Conservation (phyloP, 1,284 basidiomycete genomes). For the Meira nashicola region DNA sequence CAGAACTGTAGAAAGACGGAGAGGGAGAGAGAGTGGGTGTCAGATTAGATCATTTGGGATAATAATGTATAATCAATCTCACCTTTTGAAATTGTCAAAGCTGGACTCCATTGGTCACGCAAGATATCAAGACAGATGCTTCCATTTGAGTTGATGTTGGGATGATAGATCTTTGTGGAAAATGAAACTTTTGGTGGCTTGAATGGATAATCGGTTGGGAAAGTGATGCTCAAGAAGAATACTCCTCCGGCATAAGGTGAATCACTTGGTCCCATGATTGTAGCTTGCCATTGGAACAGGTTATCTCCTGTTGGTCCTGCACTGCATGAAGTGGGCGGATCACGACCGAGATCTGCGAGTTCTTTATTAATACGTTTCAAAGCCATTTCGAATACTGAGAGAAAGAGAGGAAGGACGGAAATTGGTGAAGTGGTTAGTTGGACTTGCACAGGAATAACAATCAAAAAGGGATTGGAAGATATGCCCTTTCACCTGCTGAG, state of each 20-base stretch:
- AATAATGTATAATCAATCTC: conserved; percentile 29
- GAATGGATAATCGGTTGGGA: conserved; percentile 57
- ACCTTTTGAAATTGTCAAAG: conserved; percentile 98
- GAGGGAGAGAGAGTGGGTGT: not conserved
- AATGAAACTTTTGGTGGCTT: conserved; percentile 96
- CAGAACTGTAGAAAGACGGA: conserved; percentile 23
- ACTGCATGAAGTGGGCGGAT: conserved; percentile 51
- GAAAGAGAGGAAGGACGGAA: too few relatives aligned
- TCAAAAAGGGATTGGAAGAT: too few relatives aligned
- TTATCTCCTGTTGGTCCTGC: conserved; percentile 53
- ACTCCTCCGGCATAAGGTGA: conserved; percentile 94
- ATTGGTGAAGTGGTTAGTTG: too few relatives aligned
- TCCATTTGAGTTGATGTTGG: conserved; percentile 95
- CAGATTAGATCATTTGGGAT: not conserved
- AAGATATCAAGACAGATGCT: conserved; percentile 97
- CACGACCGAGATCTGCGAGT: conserved; percentile 50
- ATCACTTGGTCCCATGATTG: conserved; percentile 61
- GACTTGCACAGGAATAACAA: too few relatives aligned
- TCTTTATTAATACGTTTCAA: conserved; percentile 53
- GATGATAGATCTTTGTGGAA: conserved; percentile 87
- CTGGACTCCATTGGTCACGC: conserved; percentile 74
- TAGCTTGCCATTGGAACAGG: conserved; percentile 54
- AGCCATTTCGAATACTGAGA: conserved; percentile 31
- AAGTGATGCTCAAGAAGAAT: conserved; percentile 85
- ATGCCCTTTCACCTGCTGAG: too few relatives aligned